phyloP scores from a whole-genome alignment of 352 stramenopile genomes.

The Pythium rhizo-oryzae region DNA sequence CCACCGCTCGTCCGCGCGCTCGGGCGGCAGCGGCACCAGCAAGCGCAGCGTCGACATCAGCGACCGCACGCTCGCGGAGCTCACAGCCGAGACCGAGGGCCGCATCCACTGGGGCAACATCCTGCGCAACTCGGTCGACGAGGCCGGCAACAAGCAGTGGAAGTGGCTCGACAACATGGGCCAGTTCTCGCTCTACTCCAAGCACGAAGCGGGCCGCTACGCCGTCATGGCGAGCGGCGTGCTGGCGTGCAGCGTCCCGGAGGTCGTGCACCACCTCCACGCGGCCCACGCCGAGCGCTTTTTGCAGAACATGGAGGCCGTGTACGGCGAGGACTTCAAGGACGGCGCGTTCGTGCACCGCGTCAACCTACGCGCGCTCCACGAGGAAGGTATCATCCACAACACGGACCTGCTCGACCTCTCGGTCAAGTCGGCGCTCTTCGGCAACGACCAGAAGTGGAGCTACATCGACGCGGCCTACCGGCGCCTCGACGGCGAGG shows the following conservation, averaged over 20 bases:
- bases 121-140: conserved; percentile 15
- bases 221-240: conserved; percentile 23
- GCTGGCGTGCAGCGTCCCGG: conserved; percentile 23
- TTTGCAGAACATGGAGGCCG: conserved; percentile 24
- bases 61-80: conserved; percentile 16
- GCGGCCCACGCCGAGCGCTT: conserved; percentile 14
- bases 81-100: conserved; percentile 14
- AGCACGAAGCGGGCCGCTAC: conserved; percentile 15
- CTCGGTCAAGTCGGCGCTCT: conserved; percentile 30
- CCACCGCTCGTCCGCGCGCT: conserved; percentile 12
- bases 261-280: conserved; percentile 26
- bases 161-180: conserved; percentile 31
- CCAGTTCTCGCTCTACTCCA: conserved; percentile 27
- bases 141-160: conserved; percentile 14
- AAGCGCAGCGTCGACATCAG: conserved; percentile 20
- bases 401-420: conserved; percentile 24
- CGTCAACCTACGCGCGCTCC: conserved; percentile 13
- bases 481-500: conserved; percentile 13
- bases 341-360: conserved; percentile 30
- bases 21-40: conserved; percentile 6
- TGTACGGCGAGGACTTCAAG: conserved; percentile 30
- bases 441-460: conserved; percentile 31
- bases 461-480: conserved; percentile 28
- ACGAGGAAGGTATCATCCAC: not conserved
- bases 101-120: conserved; percentile 29